Base-by-base conservation (phyloP, 1,139 yeast genomes). In the Yamadazyma mexicana region DNA sequence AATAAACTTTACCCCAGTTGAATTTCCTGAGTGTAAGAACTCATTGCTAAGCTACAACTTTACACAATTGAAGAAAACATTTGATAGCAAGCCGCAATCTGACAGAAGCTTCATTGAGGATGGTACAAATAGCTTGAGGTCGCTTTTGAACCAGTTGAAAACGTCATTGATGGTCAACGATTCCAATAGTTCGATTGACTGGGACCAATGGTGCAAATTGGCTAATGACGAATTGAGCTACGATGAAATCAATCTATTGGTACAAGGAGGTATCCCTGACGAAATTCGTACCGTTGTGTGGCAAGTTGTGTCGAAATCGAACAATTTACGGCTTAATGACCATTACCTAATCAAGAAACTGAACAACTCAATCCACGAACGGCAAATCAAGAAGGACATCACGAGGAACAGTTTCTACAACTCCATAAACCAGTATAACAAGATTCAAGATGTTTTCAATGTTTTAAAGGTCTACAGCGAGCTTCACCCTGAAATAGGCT, bases 401-500 rank as follows among this genome's bases (percentile, higher is more conserved):
- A 73, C 87, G 17, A 73, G 98, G 52, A 92, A 97, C 1, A 81
- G 91, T 44, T 88, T 88, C 59, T 83, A 86, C 48, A 75, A 86
- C 17, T 76, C 76, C 46, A 79, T 80, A 25, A 73, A 74, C 31
- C 77, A 75, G 46, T 70, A 72, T 31, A 65, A 67, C 44, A 72
- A 72, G 50, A 62, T 68, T 5, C 81, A 75, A 33, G 81, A 87
- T 34, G 64, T 92, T 30, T 86, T 72, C 57, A 80, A 81, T 45
- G 83, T 92, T 25, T 78, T 92, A 48, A 87, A 86, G 56, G 91
- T 91, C 0, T 92, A 91, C 62, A 81, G 94, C 16, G 65, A 88
- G 38, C 85, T 81, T 59, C 98, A 92, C 56, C 83, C 87, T 1
- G 97, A 89, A 41, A 96, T 92, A 29, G 98, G 98, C 0, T 92